Evolutionary conservation across 768 basidiomycete genomes (phyloP), one percentile per base, ranked within the genome.

Genomic region (Suillus placidus): DNA sequence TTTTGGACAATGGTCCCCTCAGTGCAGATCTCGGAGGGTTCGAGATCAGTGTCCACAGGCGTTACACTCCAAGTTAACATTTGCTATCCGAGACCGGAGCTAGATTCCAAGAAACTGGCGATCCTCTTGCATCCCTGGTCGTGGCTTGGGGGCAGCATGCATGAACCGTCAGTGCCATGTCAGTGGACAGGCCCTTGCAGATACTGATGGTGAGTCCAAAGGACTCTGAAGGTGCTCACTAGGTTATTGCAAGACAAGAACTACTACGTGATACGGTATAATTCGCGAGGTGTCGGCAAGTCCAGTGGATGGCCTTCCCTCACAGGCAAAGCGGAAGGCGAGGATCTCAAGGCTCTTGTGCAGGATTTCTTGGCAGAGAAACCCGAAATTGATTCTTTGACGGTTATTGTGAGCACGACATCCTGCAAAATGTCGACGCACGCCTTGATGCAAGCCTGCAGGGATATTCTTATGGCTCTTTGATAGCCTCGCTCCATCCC

Each of bases 121-220:
- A 77, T 94, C n/a, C 88, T 88, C 69, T 78, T 91, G 13, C 93
- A 94, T 69, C 93, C 93, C 7, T 94, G 92, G 92, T 88, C 90
- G n/a, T 87, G 92, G 84, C 81, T 94, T 0, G 92, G 93, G 1
- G 93, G 92, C 18, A 82, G 79, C 60, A 91, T 89, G 86, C 74
- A 87, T 68, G 92, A 94, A 70, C 85, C 88, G 93, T 94, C 74
- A 71, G 91, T 82, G 64, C 30, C 64, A 51, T 43, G 10, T 26
- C 43, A 64, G 49, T 49, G 23, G 14, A 9, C 56, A 51, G 45
- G 61, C 57, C 56, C 8, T 16, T 26, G 38, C 20, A 52, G 26
- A 20, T 32, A 45, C 16, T 49, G 18, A 65, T 40, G 9, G 51
- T 47, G 26, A 9, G 30, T n/a, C 61, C 18, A 20, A 61, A 71